phyloP scores from a whole-genome alignment of 345 rosid genomes.

The Pugionium dolabratum region DNA sequence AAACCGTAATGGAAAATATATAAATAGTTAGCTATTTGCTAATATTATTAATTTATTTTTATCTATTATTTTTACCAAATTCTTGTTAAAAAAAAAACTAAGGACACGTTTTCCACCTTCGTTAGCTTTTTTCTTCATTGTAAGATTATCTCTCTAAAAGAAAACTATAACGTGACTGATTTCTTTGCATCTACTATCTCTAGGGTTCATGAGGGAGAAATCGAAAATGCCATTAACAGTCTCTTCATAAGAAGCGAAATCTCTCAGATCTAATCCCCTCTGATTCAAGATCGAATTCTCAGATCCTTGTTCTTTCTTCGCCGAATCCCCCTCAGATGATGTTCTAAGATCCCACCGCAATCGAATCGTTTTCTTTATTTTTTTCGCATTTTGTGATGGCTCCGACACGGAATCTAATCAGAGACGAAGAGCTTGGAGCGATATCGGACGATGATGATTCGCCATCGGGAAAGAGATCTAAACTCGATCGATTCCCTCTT shows the following conservation, averaged over 20 bases:
- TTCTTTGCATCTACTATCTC: background rate
- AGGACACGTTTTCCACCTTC: conserved; percentile 16
- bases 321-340: no score
- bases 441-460: conserved; percentile 61
- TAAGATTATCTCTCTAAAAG: conserved; percentile 17
- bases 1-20: no score
- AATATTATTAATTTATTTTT: no score
- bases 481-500: conserved; percentile 73
- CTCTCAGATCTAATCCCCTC: conserved; percentile 21
- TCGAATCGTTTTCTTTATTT: background rate
- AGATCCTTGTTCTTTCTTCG: background rate
- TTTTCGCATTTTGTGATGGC: conserved; percentile 43
- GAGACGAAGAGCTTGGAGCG: conserved; percentile 60
- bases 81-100: background rate
- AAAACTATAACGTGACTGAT: conserved; percentile 1
- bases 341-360: conserved; percentile 7
- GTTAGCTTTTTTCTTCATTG: background rate
- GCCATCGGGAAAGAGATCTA: conserved; percentile 63
- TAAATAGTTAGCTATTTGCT: no score
- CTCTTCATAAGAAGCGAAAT: background rate
- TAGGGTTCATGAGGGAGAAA: conserved; percentile 11
- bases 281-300: background rate
- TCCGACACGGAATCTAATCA: conserved; percentile 54
- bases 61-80: no score
- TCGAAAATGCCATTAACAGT: conserved; percentile 17